These are phyloP conservation scores for Beauveria australis DNA, from an alignment of 2,329 filamentous ascomycete species.

Conservation along the genomic window DNA sequence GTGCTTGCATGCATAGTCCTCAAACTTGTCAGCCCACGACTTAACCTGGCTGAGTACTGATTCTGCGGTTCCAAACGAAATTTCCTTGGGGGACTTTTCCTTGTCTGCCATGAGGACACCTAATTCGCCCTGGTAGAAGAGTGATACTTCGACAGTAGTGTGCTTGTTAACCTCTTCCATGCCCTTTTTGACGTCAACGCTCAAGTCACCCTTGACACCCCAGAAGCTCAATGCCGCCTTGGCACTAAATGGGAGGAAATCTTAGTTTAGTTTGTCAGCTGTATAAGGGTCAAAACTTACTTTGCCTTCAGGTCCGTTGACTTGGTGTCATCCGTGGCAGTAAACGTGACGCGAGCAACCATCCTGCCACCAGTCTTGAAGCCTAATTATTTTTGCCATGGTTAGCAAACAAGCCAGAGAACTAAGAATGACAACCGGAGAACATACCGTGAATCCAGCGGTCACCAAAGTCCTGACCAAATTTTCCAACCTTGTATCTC, in stretches of 20 bases:
- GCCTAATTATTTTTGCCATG: not conserved
- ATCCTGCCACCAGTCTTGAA: not conserved
- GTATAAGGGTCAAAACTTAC: not conserved
- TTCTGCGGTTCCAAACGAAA: not conserved
- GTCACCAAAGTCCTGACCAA: not conserved
- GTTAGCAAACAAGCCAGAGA: not conserved
- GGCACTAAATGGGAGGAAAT: not conserved
- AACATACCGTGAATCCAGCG: not conserved
- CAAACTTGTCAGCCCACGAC: not conserved
- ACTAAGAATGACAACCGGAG: not conserved
- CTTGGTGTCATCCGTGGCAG: not conserved
- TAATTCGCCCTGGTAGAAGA: not conserved
- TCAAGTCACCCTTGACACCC: not conserved
- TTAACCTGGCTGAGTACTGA: not conserved
- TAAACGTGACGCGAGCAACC: not conserved
- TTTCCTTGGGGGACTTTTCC: not conserved
- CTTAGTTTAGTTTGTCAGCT: not conserved
- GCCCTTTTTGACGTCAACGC: not conserved
- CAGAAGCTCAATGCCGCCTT: not conserved
- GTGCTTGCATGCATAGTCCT: not conserved
- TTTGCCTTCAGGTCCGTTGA: not conserved
- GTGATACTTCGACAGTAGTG: not conserved
- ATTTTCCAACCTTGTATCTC: not conserved
- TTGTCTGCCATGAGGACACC: not conserved
- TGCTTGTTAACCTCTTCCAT: not conserved